A percentile compares a stretch with the other conserved stretches of the same genome.
Evolutionary conservation across 2,329 filamentous ascomycete species (phyloP).

Genomic region (Calonectria multiphialidica): DNA sequence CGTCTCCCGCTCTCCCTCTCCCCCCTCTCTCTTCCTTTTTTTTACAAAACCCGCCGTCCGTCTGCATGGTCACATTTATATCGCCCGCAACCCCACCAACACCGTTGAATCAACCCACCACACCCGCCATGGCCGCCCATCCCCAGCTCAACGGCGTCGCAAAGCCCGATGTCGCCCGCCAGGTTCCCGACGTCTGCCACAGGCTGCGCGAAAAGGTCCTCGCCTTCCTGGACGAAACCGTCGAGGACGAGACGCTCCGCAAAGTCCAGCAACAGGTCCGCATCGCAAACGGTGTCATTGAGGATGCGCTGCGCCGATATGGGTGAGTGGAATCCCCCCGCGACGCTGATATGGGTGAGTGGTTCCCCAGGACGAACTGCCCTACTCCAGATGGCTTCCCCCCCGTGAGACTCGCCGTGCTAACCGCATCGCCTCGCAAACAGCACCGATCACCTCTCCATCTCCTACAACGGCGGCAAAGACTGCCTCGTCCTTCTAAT

Average conservation of each 20-base stretch:
- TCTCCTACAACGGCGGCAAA: constrained; percentile 98
- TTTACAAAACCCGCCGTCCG: background rate
- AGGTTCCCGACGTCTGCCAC: constrained; percentile 59
- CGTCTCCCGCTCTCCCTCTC: too few relatives aligned
- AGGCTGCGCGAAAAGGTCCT: constrained; percentile 71
- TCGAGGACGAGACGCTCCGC: constrained; percentile 67
- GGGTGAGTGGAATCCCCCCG: constrained; percentile 59
- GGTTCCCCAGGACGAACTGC: constrained; percentile 13
- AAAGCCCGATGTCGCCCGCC: constrained; percentile 26
- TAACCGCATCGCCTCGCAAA: background rate
- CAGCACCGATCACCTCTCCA: constrained; percentile 82
- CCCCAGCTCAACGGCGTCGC: constrained; percentile 25
- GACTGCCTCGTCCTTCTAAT: constrained; percentile 95
- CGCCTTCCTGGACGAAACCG: constrained; percentile 73
- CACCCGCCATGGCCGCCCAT: background rate
- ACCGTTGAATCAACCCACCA: constrained; percentile 1
- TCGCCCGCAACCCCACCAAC: background rate
- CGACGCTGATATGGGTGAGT: constrained; percentile 13
- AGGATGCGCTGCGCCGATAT: constrained; percentile 81
- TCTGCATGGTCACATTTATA: background rate
- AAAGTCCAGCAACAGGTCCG: constrained; percentile 81
- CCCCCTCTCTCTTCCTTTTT: too few relatives aligned
- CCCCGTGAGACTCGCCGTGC: background rate
- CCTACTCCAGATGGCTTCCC: constrained; percentile 5
- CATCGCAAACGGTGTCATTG: constrained; percentile 78